phyloP scores from a whole-genome alignment of 2,329 filamentous ascomycete genomes.

The Talaromyces sp. region DNA sequence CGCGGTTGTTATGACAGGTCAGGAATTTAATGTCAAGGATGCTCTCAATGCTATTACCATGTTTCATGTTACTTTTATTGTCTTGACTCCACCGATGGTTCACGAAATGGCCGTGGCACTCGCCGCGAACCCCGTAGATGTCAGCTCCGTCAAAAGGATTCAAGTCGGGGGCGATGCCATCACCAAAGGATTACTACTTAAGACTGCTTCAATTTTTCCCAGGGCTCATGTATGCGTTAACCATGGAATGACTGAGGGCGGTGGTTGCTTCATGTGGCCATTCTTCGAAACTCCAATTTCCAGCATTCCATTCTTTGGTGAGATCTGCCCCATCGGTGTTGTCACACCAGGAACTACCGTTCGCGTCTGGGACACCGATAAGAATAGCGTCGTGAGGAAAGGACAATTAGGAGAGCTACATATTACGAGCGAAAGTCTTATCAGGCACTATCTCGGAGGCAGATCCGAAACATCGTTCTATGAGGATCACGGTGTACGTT shows the following conservation, averaged over 20 bases:
- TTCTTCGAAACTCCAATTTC: neutral
- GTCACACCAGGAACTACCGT: neutral
- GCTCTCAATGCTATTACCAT: neutral
- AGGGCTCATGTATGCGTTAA: neutral
- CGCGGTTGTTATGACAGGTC: neutral
- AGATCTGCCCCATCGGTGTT: neutral
- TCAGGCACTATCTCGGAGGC: neutral
- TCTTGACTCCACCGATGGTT: neutral
- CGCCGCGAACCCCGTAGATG: neutral
- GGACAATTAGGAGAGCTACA: neutral
- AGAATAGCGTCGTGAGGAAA: neutral
- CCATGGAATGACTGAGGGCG: conserved; percentile 1
- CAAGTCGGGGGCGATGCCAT: neutral
- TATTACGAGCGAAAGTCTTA: neutral
- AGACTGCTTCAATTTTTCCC: neutral
- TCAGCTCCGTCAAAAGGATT: neutral
- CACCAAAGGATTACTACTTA: neutral
- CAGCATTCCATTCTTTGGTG: neutral
- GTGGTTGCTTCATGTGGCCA: neutral
- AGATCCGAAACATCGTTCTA: neutral
- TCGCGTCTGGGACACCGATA: neutral
- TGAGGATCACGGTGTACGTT: neutral
- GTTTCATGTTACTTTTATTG: neutral
- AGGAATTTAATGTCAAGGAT: neutral
- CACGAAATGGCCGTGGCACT: neutral